Conservation (phyloP, 2,329 filamentous ascomycete genomes). For the Lecanoromycetidae sp. region DNA sequence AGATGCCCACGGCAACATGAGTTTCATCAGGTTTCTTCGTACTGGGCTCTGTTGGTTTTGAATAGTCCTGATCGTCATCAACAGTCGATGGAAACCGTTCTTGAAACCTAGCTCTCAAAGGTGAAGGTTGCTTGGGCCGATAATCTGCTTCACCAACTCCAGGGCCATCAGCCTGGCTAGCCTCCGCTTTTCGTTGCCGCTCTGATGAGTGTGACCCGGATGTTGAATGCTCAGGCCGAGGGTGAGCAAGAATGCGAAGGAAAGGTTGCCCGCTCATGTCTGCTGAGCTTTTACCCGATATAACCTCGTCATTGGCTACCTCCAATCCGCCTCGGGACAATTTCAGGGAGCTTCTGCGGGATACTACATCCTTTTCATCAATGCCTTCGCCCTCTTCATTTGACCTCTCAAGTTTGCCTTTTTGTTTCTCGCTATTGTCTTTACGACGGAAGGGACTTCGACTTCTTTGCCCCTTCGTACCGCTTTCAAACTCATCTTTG, state of each 20-base stretch:
- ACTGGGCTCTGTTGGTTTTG: slow-evolving; percentile 9
- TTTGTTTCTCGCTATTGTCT: neutral
- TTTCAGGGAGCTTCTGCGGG: neutral
- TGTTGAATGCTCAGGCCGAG: slow-evolving; percentile 24
- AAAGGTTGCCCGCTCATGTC: slow-evolving; percentile 40
- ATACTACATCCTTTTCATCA: neutral
- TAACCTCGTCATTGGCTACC: neutral
- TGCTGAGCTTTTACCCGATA: slow-evolving; percentile 14
- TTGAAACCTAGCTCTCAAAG: neutral
- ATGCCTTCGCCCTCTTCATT: too few species aligned
- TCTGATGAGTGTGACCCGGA: slow-evolving; percentile 14
- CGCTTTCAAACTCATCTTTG: slow-evolving; percentile 10
- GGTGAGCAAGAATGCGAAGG: slow-evolving; percentile 36
- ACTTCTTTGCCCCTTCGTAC: slow-evolving; percentile 2
- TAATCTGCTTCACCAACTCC: neutral
- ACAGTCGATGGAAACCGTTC: too few species aligned
- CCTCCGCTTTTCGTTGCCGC: neutral
- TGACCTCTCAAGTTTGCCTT: too few species aligned
- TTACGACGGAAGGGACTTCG: slow-evolving; percentile 14
- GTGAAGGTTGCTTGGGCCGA: neutral
- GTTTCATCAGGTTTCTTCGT: slow-evolving; percentile 22
- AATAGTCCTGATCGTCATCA: too few species aligned
- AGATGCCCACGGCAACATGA: slow-evolving; percentile 74
- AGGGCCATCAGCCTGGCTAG: slow-evolving; percentile 4
- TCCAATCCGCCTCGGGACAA: neutral